A percentile compares a stretch with the other conserved stretches of the same genome.
Conservation (phyloP, 2,329 filamentous ascomycete species). For the Venturia nashicola region DNA sequence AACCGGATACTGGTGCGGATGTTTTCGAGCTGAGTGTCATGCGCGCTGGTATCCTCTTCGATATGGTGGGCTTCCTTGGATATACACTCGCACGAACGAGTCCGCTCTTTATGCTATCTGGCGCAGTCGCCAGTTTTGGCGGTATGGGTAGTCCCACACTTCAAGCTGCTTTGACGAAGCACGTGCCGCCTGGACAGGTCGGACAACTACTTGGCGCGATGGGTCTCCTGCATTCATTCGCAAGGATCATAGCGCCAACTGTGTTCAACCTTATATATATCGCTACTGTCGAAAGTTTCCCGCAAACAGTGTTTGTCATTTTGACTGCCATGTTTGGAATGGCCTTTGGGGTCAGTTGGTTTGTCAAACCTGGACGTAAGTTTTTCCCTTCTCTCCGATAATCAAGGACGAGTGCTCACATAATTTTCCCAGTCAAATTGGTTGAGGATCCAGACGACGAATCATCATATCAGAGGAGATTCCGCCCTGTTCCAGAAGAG, state of each 20-base stretch:
- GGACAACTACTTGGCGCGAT: constrained; percentile 83
- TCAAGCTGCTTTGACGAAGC: constrained; percentile 77
- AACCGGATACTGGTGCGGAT: constrained; percentile 53
- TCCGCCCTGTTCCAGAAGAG: neutral
- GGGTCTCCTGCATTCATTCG: constrained; percentile 72
- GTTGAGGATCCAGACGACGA: neutral
- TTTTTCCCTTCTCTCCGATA: constrained; percentile 14
- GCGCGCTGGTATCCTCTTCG: constrained; percentile 61
- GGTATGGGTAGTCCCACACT: constrained; percentile 78
- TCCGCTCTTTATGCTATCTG: constrained; percentile 56
- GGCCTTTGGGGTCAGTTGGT: constrained; percentile 54
- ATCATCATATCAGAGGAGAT: neutral
- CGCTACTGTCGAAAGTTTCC: constrained; percentile 62
- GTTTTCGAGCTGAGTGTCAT: constrained; percentile 66
- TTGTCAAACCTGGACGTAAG: constrained; percentile 65
- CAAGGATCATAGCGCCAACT: constrained; percentile 66
- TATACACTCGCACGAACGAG: constrained; percentile 56
- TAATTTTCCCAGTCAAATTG: neutral
- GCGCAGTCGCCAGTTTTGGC: constrained; percentile 62
- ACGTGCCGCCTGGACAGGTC: constrained; percentile 69
- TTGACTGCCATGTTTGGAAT: constrained; percentile 54
- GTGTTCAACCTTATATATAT: constrained; percentile 82
- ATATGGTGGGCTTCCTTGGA: constrained; percentile 62
- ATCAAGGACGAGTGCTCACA: neutral
- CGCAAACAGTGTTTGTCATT: constrained; percentile 74